Conservation (phyloP, 2,329 filamentous ascomycete genomes). For the Tolypocladium tropicale region DNA sequence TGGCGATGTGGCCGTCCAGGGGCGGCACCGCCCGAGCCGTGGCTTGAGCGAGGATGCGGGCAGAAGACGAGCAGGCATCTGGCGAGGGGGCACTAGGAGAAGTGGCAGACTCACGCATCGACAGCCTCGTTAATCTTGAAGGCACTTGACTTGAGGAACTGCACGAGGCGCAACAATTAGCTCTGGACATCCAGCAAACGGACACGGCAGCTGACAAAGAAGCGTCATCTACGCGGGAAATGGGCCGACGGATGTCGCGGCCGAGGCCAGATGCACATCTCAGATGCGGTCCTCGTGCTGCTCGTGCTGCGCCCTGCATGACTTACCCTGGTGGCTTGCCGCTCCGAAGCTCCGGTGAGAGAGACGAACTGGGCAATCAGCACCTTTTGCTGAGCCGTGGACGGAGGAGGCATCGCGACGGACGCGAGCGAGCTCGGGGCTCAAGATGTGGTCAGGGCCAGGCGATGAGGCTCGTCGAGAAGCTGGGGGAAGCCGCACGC, state of each 20-base stretch:
- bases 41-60: neutral
- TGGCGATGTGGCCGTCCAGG: neutral
- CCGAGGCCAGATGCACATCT: neutral
- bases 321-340: slow-evolving; percentile 34
- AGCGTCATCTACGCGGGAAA: neutral
- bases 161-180: slow-evolving; percentile 13
- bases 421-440: slow-evolving; percentile 2
- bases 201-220: neutral
- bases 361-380: slow-evolving; percentile 30
- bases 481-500: neutral
- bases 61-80: slow-evolving; percentile 4
- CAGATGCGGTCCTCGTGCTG: neutral
- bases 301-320: neutral
- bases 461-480: neutral
- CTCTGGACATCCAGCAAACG: neutral
- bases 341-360: slow-evolving; percentile 32
- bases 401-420: slow-evolving; percentile 25
- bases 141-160: slow-evolving; percentile 38
- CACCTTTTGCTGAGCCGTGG: slow-evolving; percentile 27
- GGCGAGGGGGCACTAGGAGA: slow-evolving; percentile 1
- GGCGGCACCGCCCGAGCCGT: neutral
- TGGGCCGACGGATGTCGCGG: neutral
- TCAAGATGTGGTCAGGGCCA: neutral
- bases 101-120: slow-evolving; percentile 42
- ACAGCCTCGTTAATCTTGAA: slow-evolving; percentile 45